A percentile compares a stretch with the other conserved stretches of the same genome.
Evolutionary conservation across 2,329 filamentous ascomycete genomes (phyloP).

Genomic region (Epichloe festucae): DNA sequence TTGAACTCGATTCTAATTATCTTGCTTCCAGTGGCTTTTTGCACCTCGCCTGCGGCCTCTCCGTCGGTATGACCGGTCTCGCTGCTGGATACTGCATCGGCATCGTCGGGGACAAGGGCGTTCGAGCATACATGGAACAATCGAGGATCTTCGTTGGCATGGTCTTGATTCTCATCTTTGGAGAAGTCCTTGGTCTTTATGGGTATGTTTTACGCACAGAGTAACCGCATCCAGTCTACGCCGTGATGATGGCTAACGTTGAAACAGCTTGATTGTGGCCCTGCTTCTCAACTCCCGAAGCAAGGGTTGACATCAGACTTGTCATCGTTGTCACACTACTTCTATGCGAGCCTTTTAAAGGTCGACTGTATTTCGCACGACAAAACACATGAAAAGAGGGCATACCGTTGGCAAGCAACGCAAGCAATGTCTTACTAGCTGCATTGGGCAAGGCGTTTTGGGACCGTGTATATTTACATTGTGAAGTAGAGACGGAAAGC

Average conservation of each 20-base stretch:
- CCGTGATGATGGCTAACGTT: not conserved
- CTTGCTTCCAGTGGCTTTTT: constrained; percentile 57
- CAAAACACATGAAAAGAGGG: not conserved
- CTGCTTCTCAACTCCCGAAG: constrained; percentile 86
- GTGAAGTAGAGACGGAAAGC: constrained; percentile 8
- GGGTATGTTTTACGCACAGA: constrained; percentile 48
- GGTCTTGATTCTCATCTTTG: constrained; percentile 97
- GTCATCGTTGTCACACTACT: not conserved
- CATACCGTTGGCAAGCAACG: not conserved
- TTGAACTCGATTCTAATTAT: constrained; percentile 9
- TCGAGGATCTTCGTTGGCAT: constrained; percentile 95
- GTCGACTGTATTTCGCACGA: not conserved
- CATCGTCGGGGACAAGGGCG: constrained; percentile 85
- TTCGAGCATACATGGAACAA: constrained; percentile 92
- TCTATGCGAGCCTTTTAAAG: not conserved
- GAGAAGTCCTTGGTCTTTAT: constrained; percentile 91
- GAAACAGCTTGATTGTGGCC: constrained; percentile 71
- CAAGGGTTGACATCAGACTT: constrained; percentile 36
- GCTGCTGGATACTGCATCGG: constrained; percentile 96
- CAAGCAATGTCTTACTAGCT: constrained; percentile 11
- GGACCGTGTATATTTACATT: constrained; percentile 23
- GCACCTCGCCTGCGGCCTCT: constrained; percentile 82
- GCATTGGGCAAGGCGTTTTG: constrained; percentile 27
- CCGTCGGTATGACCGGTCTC: constrained; percentile 82
- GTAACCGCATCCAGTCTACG: no score